Evolutionary conservation across 495 filamentous ascomycete species (phyloP), one percentile per base, ranked within the genome.

Genomic region (Talaromyces liani): DNA sequence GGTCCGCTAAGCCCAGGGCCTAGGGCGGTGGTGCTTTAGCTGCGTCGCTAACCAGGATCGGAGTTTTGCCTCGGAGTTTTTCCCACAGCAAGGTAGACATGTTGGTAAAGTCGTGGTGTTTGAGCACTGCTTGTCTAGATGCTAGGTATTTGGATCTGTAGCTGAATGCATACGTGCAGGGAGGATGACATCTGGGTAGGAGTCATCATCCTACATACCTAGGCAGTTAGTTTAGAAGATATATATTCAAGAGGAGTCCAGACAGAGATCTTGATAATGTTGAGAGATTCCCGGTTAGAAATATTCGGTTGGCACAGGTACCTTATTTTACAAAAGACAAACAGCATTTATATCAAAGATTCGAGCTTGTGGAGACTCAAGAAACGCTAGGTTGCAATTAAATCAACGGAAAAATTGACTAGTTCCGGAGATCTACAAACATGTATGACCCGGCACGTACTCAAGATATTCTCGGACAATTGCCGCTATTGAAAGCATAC

Each of bases 401-500:
- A 16, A 45, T 45, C 41, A 45, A 45, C 41, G 41, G n/a, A n/a
- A 45, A 6, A 6, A 16, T 2, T 0, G n/a, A 18, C 14, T 45
- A 45, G n/a, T 45, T 3, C 18, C 41, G 6, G 14, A 45, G 14
- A 45, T 45, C 14, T 45, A 16, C 41, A 6, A 45, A 18, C 41
- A 45, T 45, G 41, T 45, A 45, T 18, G 41, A 45, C 41, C 16
- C 41, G 41, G 41, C 51, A 18, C 20, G 6, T 54, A 27, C 18
- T 12, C 67, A 70, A 64, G 72, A 74, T 65, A 55, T 76, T 8
- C 62, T 77, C 6, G 73, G 75, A 22, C 76, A 80, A 59, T 67
- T 80, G 1, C 75, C 78, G 12, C 58, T 75, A 2, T 67, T 79
- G n/a, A 72, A 80, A 61, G 67, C 62, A 61, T 80, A 80, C 62